Evolutionary conservation across 176 grass and related monocot species (phyloP), one percentile per base, ranked within the genome.

Genomic region (Chrysopogon serrulatus): DNA sequence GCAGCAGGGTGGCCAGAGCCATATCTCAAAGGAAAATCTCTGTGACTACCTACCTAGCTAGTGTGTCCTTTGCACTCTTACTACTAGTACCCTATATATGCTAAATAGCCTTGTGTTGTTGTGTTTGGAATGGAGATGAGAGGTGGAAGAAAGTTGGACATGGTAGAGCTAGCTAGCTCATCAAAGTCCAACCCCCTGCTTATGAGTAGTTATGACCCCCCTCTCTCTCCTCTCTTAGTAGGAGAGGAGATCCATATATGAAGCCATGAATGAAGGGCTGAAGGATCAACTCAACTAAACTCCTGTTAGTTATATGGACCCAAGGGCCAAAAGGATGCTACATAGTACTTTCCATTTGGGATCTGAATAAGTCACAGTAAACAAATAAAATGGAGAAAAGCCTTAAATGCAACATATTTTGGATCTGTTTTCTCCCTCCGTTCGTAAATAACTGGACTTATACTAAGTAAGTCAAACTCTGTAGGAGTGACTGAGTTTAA

Each of bases 1-100:
- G 86, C 34, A 96, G 83, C 76, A 90, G 76, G 27, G 71, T 83
- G 76, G 87, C 86, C 48, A 92, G 79, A 27, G 90, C 83, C 90
- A 92, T 92, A 30, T 30, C 19, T 74, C 53, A 13, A n/a, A n/a
- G n/a, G n/a, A n/a, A n/a, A 11, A 81, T 15, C 43, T 37, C 10
- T 80, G 15, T 9, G 59, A 28, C 56, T 59, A 39, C 3, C 6
- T 10, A 13, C 5, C 39, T 33, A 32, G 2, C 49, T 68, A 36
- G 23, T 36, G 43, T 68, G 21, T 34, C 41, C 40, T 65, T 14
- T 34, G 57, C 76, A 78, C 54, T 61, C 34, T 39, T 12, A 39
- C 51, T 18, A 9, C 51, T 26, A 10, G 18, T 28, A 71, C 40
- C 40, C 68, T 71, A 71, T 15, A 42, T 69, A 62, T 65, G 35